Evolutionary conservation across 148 eudicot species (phyloP), one percentile per base, ranked within the genome.

Genomic region (Persicaria maculosa): DNA sequence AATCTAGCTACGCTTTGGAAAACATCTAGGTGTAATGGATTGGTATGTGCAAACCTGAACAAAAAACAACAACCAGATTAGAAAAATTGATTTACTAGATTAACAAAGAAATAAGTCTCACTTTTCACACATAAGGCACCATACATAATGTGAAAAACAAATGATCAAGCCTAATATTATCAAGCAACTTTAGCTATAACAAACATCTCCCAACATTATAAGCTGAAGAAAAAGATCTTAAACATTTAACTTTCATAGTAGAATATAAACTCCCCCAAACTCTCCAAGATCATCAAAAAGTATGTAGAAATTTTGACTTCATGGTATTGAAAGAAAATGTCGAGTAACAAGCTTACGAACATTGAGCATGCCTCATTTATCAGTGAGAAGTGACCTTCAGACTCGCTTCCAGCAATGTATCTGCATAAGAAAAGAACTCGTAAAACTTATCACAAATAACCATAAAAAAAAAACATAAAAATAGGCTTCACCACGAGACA

Each of bases 11-110:
- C 86, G 76, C 99, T 95, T 80, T 83, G 85, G 87, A 95, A 95
- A 73, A 95, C 94, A 88, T 92, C 97, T 81, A 86, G 46, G 87
- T 95, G 99, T 79, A 95, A 87, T 57, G 99, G 99, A 77, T 95
- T 95, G 74, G 99, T 95, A 81, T 95, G 99, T 50, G 99, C 89
- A 89, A 92, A 95, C 99, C 99, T 95, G 86, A 71, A 71, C 31
- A n/a, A 46, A n/a, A n/a, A 44, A 10, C 8, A 31, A 70, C 31
- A 45, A n/a, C 52, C 54, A 46, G 40, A 71, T 17, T 71, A 46
- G 36, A 47, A 71, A 47, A 4, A n/a, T n/a, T 17, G 53, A 40
- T 65, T 15, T 65, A 5, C 70, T 40, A 36, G 1, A 40, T 10
- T 16, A 36, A 65, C 0, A 14, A 4, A 31, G 2, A 48, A 48